These are phyloP conservation scores for Lithohypha guttulata DNA, from an alignment of 2,329 filamentous ascomycete genomes.

Conservation along the genomic window DNA sequence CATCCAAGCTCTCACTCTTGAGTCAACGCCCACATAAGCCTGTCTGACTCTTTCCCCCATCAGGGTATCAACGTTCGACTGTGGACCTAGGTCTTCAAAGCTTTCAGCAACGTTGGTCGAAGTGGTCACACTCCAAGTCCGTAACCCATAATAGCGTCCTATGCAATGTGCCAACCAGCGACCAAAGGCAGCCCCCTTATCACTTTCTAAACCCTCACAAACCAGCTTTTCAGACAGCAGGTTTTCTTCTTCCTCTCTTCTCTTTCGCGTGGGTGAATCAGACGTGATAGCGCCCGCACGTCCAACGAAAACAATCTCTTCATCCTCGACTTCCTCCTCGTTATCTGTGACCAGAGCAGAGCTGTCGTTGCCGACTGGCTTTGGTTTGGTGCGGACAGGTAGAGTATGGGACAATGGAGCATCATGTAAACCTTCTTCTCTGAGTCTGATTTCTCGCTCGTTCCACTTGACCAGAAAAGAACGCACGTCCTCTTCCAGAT, in stretches of 20 bases:
- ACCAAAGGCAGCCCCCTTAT: constrained; percentile 71
- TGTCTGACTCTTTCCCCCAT: constrained; percentile 42
- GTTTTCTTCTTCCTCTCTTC: constrained; percentile 36
- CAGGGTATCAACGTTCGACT: constrained; percentile 12
- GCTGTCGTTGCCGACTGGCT: constrained; percentile 1
- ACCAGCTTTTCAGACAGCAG: constrained; percentile 52
- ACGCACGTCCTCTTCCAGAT: constrained; percentile 74
- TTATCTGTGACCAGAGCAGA: constrained; percentile 13
- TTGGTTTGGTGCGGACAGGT: constrained; percentile 12
- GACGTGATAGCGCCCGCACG: constrained; percentile 50
- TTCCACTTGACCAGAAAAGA: constrained; percentile 58
- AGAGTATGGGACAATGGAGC: constrained; percentile 26
- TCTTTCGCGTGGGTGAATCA: constrained; percentile 45
- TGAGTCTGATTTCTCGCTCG: constrained; percentile 38
- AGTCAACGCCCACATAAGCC: constrained; percentile 64
- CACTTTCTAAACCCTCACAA: constrained; percentile 67
- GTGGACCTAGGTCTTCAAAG: background rate
- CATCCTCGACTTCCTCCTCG: constrained; percentile 53
- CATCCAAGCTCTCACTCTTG: constrained; percentile 32
- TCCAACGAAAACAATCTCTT: constrained; percentile 87
- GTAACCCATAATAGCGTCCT: constrained; percentile 80
- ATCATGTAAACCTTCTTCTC: constrained; percentile 36
- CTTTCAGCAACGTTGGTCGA: background rate
- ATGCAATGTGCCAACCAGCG: constrained; percentile 91
- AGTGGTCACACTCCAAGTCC: constrained; percentile 59